phyloP scores from a whole-genome alignment of 1,284 basidiomycete species.

The Microbotryum saponariae region DNA sequence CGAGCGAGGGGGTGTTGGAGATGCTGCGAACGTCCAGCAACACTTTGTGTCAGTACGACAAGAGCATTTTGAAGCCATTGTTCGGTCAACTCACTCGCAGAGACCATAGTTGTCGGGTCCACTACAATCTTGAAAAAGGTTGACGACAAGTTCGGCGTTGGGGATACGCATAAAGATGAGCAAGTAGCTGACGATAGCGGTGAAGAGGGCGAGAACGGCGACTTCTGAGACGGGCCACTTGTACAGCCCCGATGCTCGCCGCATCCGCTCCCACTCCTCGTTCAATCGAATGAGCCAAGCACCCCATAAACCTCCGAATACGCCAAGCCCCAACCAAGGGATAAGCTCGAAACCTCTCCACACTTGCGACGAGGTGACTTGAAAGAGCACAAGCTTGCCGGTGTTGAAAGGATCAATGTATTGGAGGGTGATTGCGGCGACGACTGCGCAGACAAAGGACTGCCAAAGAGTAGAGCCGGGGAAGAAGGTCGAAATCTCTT shows the following conservation, averaged over 20 bases:
- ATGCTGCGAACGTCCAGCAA: conserved; percentile 1
- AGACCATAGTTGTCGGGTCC: conserved; percentile 58
- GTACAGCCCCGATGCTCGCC: conserved; percentile 47
- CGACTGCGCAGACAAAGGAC: conserved; percentile 91
- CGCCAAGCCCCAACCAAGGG: conserved; percentile 38
- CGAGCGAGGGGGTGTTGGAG: conserved; percentile 7
- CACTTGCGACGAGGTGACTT: conserved; percentile 74
- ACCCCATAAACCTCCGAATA: conserved; percentile 68
- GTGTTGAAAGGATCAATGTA: conserved; percentile 85
- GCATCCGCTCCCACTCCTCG: conserved; percentile 57
- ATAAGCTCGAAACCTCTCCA: conserved; percentile 42
- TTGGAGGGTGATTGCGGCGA: conserved; percentile 53
- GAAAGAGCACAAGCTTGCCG: conserved; percentile 65
- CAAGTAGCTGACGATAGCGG: conserved; percentile 71
- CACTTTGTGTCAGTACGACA: neutral
- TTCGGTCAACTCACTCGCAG: conserved; percentile 48
- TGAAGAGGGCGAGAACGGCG: conserved; percentile 44
- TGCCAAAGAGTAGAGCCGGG: conserved; percentile 46
- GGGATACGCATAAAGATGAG: conserved; percentile 42
- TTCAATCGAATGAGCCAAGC: conserved; percentile 91
- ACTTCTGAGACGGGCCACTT: conserved; percentile 78
- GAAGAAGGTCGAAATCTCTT: conserved; percentile 89
- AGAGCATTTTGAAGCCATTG: neutral
- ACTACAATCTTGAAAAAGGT: conserved; percentile 79
- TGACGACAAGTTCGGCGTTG: conserved; percentile 40